These are phyloP conservation scores for Fusarium sp. DNA, from an alignment of 2,329 filamentous ascomycete genomes.

Conservation along the genomic window DNA sequence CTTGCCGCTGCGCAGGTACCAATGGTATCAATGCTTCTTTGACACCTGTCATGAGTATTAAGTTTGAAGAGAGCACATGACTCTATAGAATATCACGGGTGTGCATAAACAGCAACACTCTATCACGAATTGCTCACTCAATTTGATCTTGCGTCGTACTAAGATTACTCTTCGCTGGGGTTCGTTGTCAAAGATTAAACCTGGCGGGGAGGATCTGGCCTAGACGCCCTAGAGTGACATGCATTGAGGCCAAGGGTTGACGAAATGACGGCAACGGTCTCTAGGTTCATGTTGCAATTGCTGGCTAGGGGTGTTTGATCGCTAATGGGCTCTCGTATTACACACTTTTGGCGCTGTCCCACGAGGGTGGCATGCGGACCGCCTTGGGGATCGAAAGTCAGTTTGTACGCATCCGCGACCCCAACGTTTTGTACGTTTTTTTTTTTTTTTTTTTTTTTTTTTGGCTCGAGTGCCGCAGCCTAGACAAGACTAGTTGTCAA, in stretches of 20 bases:
- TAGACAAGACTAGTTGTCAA: slow-evolving; percentile 10
- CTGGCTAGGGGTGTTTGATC: slow-evolving; percentile 9
- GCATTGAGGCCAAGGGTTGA: slow-evolving; percentile 17
- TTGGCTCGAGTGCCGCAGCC: neutral
- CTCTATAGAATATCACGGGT: neutral
- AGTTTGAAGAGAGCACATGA: neutral
- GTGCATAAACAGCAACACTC: neutral
- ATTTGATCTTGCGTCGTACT: neutral
- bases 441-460: no score
- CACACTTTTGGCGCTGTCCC: slow-evolving; percentile 5
- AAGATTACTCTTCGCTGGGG: neutral
- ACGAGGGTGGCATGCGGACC: slow-evolving; percentile 17
- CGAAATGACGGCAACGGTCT: slow-evolving; percentile 29
- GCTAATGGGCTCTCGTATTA: slow-evolving; percentile 1
- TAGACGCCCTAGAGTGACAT: slow-evolving; percentile 31
- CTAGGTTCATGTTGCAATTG: neutral
- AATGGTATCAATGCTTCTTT: neutral
- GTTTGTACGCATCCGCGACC: slow-evolving; percentile 30
- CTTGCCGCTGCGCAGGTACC: neutral
- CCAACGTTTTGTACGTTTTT: slow-evolving; percentile 17
- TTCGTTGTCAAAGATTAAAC: slow-evolving; percentile 4
- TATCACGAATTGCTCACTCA: slow-evolving; percentile 2
- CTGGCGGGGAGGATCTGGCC: slow-evolving; percentile 8
- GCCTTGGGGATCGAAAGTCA: slow-evolving; percentile 26
- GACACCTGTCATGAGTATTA: neutral